Conservation (phyloP, 163 green algal genomes). For the Chlorella variabilis region DNA sequence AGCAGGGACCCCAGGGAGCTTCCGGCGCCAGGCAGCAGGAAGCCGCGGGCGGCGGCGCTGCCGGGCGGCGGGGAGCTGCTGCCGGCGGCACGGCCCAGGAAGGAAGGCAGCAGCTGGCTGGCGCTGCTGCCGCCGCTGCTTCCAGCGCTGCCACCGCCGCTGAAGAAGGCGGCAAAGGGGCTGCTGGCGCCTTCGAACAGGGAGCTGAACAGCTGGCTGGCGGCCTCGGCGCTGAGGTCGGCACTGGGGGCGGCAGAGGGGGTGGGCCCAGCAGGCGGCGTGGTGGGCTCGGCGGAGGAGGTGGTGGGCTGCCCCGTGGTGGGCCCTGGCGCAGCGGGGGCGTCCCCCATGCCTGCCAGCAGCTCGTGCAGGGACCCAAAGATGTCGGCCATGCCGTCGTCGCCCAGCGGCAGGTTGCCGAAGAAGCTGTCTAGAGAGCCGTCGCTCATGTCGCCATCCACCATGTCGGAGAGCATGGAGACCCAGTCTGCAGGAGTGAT, state of each 20-base stretch:
- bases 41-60: neutral
- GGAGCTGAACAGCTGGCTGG: neutral
- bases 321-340: too few species aligned
- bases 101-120: neutral
- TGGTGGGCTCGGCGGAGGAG: too few species aligned
- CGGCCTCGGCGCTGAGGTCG: neutral
- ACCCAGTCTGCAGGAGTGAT: neutral
- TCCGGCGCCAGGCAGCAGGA: neutral
- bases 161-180: neutral
- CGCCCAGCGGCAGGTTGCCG: too few species aligned
- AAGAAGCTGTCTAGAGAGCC: neutral
- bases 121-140: too few species aligned
- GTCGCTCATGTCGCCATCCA: neutral
- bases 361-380: neutral
- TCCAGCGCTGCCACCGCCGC: too few species aligned
- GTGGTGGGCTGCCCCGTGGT: neutral
- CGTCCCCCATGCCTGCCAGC: neutral
- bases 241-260: neutral
- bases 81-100: neutral
- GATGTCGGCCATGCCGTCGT: neutral
- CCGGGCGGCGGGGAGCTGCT: too few species aligned
- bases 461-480: neutral
- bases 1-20: too few species aligned
- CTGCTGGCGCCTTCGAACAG: neutral
- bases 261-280: too few species aligned